These are phyloP conservation scores for Trichophyton simii DNA, from an alignment of 2,329 filamentous ascomycete species.

Conservation along the genomic window DNA sequence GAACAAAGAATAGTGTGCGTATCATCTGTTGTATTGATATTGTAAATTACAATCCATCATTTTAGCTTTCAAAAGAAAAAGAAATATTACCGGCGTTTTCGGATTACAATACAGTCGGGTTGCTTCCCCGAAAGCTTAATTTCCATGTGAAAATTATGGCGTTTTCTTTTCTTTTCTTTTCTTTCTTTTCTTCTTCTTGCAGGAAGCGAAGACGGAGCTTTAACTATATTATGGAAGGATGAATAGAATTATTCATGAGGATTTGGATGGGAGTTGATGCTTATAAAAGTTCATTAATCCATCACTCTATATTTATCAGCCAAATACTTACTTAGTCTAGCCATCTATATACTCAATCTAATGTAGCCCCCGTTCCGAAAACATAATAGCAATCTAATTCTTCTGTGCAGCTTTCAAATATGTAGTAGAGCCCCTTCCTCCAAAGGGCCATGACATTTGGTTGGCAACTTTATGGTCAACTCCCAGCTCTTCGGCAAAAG, in stretches of 20 bases:
- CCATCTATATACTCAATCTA: neutral
- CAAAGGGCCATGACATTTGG: constrained; percentile 54
- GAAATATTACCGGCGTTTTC: neutral
- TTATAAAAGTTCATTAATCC: neutral
- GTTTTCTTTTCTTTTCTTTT: neutral
- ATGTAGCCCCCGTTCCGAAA: neutral
- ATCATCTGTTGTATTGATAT: neutral
- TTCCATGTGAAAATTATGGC: neutral
- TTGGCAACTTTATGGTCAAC: constrained; percentile 60
- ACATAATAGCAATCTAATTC: constrained; percentile 1
- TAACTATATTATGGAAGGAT: too few relatives aligned
- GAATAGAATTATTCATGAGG: too few relatives aligned
- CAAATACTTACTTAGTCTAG: neutral
- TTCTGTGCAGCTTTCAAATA: constrained; percentile 5
- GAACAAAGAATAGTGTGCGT: neutral
- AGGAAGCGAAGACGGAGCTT: neutral
- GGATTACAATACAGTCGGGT: neutral
- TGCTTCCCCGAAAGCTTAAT: neutral
- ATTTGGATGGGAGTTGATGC: too few relatives aligned
- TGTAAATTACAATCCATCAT: neutral
- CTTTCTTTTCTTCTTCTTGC: neutral
- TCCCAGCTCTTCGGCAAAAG: constrained; percentile 58
- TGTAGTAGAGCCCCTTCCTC: constrained; percentile 27
- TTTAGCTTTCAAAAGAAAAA: neutral
- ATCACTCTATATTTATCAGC: too few relatives aligned